Evolutionary conservation across 495 filamentous ascomycete species (phyloP), one percentile per base, ranked within the genome.

Genomic region (Tuber microsphaerosporum): DNA sequence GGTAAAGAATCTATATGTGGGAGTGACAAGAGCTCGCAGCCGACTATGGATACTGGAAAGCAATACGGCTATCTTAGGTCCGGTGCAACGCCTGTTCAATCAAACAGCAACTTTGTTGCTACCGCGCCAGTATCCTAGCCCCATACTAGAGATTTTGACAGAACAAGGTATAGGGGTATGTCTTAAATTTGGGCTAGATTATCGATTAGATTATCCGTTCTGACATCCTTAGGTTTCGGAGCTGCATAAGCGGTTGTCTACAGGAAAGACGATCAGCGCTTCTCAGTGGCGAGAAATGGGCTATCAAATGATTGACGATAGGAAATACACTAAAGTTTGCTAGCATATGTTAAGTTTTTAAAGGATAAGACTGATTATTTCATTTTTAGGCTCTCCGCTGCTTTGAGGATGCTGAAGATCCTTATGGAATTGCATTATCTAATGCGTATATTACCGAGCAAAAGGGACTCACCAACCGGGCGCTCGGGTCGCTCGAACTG

Each of bases 201-300:
- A 37, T 37, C 42, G 8, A 8, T 65, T 42, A 72, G 77, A 9
- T 16, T 78, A 42, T 70, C 45, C n/a, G 1, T 6, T 4, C 46
- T 79, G 17, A 70, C n/a, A 20, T 74, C 69, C 10, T 44, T 6
- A 76, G 74, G 26, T 34, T 79, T 44, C 56, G 72, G 34, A 43
- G 44, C 10, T 69, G 43, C 70, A 65, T 26, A 43, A 42, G 2
- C 31, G 48, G 0, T 72, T 77, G 20, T 26, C 34, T 34, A 68
- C 69, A 65, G 51, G 56, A 22, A 75, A 70, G 43, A 51, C 51
- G 9, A 78, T 76, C 0, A 78, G 72, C 34, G 69, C 48, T 16
- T 42, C 56, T 17, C 51, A 76, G 43, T 80, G 79, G 79, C 72
- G 75, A 7, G 79, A 80, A 34, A 75, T 72, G 7, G 77, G 74